Base-by-base conservation (phyloP, 371 early-diverging fungal genomes). In the Apophysomyces elegans region DNA sequence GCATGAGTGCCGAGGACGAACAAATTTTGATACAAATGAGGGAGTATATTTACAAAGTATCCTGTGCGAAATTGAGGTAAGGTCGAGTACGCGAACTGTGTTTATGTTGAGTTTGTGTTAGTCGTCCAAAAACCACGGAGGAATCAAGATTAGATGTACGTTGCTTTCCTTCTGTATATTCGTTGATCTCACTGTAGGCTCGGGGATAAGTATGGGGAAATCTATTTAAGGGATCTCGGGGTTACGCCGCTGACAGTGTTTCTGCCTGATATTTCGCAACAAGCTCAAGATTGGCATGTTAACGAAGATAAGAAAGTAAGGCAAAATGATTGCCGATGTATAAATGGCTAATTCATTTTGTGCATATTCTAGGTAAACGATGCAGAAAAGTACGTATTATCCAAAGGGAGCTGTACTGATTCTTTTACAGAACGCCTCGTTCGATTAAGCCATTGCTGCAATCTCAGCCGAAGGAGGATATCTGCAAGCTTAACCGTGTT, bases 1-100 rank as follows among this genome's bases (percentile, higher is more conserved):
- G 93, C 2, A 92, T 94, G 92, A 82, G 90, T 1, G 70, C 72
- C 7, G 92, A 93, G 35, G 94, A 94, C 64, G 91, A 90, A 73
- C 86, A 86, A 60, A 92, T 90, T 59, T 80, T 94, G 6, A 69
- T 77, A 21, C 80, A 77, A 11, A 86, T 95, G 89, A 84, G 93
- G 62, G 90, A 93, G 50, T 93, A 90, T 65, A 86, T 92, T 14
- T 89, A 81, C 64, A 95, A 93, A 70, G 80, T 88, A 14, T 86
- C 91, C 5, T 81, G 84, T 41, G 69, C 86, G 11, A 84, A 85
- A 26, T 66, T 77, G 59, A 87, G 84, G 81, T 81, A 77, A 59
- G 26, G 18, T 6, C 9, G 8, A 35, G 13, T 37, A 38, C 11
- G 45, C 3, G 8, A 1, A 36, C 0, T 21, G 43, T 13, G 35